These are phyloP conservation scores for Dendrocalamus sinicus DNA, from an alignment of 176 grass and related monocot species.

Conservation along the genomic window DNA sequence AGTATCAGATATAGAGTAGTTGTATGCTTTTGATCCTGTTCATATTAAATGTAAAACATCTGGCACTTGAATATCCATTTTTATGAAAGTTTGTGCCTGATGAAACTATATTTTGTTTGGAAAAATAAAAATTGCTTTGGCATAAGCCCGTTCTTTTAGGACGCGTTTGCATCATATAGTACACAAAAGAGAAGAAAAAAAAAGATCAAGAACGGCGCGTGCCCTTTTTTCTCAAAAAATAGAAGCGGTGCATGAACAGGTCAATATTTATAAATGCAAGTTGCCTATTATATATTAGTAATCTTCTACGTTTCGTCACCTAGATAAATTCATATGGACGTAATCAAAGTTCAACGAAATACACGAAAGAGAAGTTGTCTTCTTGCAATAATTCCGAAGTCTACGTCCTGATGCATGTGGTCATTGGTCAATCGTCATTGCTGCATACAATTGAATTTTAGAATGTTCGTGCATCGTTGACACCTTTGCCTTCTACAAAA, in stretches of 20 bases:
- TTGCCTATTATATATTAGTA: slow-evolving; percentile 1
- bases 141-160: neutral
- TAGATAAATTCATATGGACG: neutral
- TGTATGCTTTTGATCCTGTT: slow-evolving; percentile 17
- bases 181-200: neutral
- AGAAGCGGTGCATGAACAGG: neutral
- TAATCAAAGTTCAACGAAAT: slow-evolving; percentile 15
- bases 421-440: neutral
- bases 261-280: slow-evolving; percentile 19
- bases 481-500: neutral
- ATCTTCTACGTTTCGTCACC: neutral
- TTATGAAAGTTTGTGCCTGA: neutral
- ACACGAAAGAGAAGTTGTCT: slow-evolving; percentile 22
- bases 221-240: neutral
- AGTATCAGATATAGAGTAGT: neutral
- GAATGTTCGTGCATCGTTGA: neutral
- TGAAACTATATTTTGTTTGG: neutral
- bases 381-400: neutral
- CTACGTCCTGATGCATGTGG: neutral
- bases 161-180: slow-evolving; percentile 31
- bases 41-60: slow-evolving; percentile 13
- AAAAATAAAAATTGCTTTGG: neutral
- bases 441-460: neutral
- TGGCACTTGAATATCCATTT: neutral
- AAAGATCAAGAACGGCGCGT: too few relatives aligned